Conservation (phyloP, 78 protist genomes). For the Dictyostelium capitatum region DNA sequence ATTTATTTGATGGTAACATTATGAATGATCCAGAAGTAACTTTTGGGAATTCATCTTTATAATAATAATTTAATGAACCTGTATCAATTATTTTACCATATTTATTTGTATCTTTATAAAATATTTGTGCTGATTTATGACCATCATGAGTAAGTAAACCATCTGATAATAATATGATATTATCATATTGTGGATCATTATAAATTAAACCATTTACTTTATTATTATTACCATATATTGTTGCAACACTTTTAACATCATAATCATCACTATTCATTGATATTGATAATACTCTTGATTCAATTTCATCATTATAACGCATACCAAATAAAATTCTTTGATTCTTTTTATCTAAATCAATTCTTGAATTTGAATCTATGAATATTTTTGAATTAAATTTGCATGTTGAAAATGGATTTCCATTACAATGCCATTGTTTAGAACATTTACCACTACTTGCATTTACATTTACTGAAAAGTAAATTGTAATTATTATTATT, state of each 20-base stretch:
- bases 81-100: not conserved
- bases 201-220: not conserved
- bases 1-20: not conserved
- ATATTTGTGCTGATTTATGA: not conserved
- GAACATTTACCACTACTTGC: no score
- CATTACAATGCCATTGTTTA: no score
- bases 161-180: not conserved
- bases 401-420: no score
- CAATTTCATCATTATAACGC: not conserved
- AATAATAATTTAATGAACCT: not conserved
- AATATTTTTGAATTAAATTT: not conserved
- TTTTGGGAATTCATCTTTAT: not conserved
- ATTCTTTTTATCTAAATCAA: not conserved
- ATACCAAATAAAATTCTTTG: not conserved
- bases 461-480: no score
- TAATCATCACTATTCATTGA: not conserved
- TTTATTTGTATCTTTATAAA: not conserved
- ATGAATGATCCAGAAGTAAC: not conserved
- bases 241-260: not conserved
- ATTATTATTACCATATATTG: not conserved
- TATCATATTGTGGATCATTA: not conserved
- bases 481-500: no score
- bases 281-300: not conserved
- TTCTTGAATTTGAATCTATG: not conserved
- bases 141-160: not conserved